Evolutionary conservation across 768 basidiomycete genomes (phyloP).

Genomic region (Favolaschia claudopus): DNA sequence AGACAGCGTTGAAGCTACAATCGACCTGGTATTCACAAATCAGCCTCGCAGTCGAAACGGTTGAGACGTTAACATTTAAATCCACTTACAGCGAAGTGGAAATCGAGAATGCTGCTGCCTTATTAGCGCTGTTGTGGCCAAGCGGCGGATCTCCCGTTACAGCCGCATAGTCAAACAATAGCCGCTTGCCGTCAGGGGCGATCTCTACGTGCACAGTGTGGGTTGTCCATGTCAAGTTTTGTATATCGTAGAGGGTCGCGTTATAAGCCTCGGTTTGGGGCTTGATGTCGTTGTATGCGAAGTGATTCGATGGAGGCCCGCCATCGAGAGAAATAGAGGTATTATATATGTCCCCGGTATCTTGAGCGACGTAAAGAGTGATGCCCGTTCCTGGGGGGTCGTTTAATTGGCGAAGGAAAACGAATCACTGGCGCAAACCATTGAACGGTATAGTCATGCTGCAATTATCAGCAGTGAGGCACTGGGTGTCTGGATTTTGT

Average conservation of each 20-base stretch:
- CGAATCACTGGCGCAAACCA: not conserved
- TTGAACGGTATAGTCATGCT: conserved; percentile 23
- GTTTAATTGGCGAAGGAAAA: not conserved
- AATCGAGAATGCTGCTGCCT: too few relatives aligned
- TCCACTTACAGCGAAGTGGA: too few relatives aligned
- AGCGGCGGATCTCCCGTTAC: conserved; percentile 12
- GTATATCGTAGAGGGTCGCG: conserved; percentile 15
- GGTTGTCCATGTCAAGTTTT: conserved; percentile 14
- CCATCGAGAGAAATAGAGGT: conserved; percentile 19
- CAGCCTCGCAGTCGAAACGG: too few relatives aligned
- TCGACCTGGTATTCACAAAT: too few relatives aligned
- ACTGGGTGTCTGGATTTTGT: conserved; percentile 18
- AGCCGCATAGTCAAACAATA: conserved; percentile 21
- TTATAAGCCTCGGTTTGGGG: conserved; percentile 14
- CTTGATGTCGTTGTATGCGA: conserved; percentile 10
- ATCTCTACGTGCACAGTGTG: conserved; percentile 9
- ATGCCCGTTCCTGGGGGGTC: conserved; percentile 14
- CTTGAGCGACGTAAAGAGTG: conserved; percentile 16
- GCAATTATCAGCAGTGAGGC: conserved; percentile 9
- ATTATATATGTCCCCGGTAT: conserved; percentile 20
- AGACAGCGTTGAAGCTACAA: too few relatives aligned
- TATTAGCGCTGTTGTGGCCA: not conserved
- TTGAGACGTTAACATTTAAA: too few relatives aligned
- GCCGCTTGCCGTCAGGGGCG: not conserved
- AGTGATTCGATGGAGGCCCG: conserved; percentile 8